These are phyloP conservation scores for Boletales sp. DNA, from an alignment of 768 basidiomycete genomes.

Conservation along the genomic window DNA sequence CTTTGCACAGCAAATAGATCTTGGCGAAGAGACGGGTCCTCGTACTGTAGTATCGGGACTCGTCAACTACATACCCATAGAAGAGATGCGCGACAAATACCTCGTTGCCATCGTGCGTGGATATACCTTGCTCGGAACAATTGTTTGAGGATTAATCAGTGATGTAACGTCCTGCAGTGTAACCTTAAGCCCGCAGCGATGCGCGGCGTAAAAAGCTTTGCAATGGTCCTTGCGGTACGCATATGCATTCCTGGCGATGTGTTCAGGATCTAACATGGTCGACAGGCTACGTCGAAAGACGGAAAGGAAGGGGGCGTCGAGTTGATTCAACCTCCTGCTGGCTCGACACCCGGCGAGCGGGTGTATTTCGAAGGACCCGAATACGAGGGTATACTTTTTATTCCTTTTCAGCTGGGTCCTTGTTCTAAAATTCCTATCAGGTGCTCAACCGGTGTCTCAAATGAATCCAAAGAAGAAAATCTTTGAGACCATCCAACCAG, in stretches of 20 bases:
- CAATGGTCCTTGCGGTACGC: slow-evolving; percentile 91
- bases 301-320: slow-evolving; percentile 90
- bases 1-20: slow-evolving; percentile 78
- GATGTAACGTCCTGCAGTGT: slow-evolving; percentile 44
- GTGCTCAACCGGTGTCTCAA: slow-evolving; percentile 67
- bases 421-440: slow-evolving; percentile 31
- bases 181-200: slow-evolving; percentile 95
- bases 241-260: neutral
- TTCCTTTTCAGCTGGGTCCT: neutral
- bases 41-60: slow-evolving; percentile 96
- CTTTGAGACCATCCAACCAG: slow-evolving; percentile 94
- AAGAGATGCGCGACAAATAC: slow-evolving; percentile 82
- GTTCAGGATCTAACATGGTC: slow-evolving; percentile 1
- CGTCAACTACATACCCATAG: slow-evolving; percentile 94
- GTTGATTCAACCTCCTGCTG: slow-evolving; percentile 82
- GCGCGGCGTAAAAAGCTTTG: slow-evolving; percentile 97
- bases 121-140: neutral
- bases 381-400: slow-evolving; percentile 60
- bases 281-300: slow-evolving; percentile 83
- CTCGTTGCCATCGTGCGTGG: slow-evolving; percentile 75
- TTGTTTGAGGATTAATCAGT: neutral
- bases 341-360: slow-evolving; percentile 85
- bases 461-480: slow-evolving; percentile 99
- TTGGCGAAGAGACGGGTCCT: slow-evolving; percentile 93
- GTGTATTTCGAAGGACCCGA: slow-evolving; percentile 93